Base-by-base conservation (phyloP, 768 basidiomycete genomes). In the Pulveroboletus sp. region DNA sequence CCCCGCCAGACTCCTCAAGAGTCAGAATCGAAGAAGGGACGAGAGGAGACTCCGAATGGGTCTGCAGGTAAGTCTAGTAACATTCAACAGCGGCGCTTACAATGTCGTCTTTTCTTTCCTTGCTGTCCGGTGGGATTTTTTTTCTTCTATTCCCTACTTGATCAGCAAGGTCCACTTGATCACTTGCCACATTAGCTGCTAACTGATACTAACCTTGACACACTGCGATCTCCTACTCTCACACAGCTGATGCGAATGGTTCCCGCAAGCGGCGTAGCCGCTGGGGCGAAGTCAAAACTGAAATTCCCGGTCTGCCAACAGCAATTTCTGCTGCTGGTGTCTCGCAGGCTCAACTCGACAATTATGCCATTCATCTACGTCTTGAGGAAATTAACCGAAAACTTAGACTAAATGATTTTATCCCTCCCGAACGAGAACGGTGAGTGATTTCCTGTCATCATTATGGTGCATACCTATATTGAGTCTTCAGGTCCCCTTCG, bases 301-400 rank as follows among this genome's bases (percentile, higher is more conserved):
- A 94, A 58, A 86, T 93, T 43, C 90, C 93, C 48, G 94, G 93
- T 49, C 71, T 97, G 47, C 96, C 96, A 6, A 95, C 93, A 39
- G 93, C 93, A 40, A 94, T 99, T 57, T 87, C 85, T 57, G 87
- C 89, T 39, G 84, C 88, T 40, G 93, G 95, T 53, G 93, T 99
- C 46, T 93, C 93, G 21, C 92, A 93, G 65, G 84, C 86, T 46
- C 94, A 98, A 69, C 84, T 99, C 47, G 95, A 98, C 71, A 94
- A 93, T 64, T 99, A 99, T 70, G 95, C 96, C 31, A 92, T 94
- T 47, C 93, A 96, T 64, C 77, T 98, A 42, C 81, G 96, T 46
- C 75, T 99, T 43, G 96, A 99, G 71, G 96, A 99, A 73, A 97
- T 99, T 65, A 94, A 95, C 64, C 82, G 92, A 60, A 96, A 97